Evolutionary conservation across 805 yeast genomes (phyloP), one percentile per base, ranked within the genome.

Genomic region (Candida dajiaensis): DNA sequence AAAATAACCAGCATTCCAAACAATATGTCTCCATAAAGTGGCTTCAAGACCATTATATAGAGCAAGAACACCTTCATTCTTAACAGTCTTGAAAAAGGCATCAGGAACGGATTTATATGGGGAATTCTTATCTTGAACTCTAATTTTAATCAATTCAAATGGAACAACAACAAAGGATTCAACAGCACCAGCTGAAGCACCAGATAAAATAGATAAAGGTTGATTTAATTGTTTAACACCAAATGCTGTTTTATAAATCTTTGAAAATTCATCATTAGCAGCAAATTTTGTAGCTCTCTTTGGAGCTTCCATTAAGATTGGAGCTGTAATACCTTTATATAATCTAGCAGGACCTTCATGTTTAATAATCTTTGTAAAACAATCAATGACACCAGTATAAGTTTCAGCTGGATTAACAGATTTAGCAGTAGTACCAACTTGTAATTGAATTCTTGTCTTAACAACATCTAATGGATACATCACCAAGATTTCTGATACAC

Each of bases 201-300:
- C 99, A 38, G 97, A 87, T 56, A 92, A 73, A 46, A 94, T 72
- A 3, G 97, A 89, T 62, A 94, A 72, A 9, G 85, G 80, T 70
- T 92, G 98, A 52, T 73, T 86, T 79, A 85, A 77, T 52, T 77
- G 66, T 9, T 73, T 65, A 40, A 85, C 74, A 44, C 88, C 95
- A 64, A 90, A 89, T 19, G 70, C 64, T 26, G 73, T 72, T 55
- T 80, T 79, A 76, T 89, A 92, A 56, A 89, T 67, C 66, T 84
- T 84, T 44, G 96, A 92, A 85, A 96, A 94, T 66, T 89, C 95
- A 65, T 94, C 99, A 65, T 94, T 94, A 51, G 97, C 96, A 44
- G 98, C 97, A 65, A 94, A 94, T 68, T 94, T 94, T 55, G 96
- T 90, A 38, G 99, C 99, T 73, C 99, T 82, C 75, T 94, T 94